phyloP scores from a whole-genome alignment of 108 stramenopile genomes.

The Bacterosira constricta region DNA sequence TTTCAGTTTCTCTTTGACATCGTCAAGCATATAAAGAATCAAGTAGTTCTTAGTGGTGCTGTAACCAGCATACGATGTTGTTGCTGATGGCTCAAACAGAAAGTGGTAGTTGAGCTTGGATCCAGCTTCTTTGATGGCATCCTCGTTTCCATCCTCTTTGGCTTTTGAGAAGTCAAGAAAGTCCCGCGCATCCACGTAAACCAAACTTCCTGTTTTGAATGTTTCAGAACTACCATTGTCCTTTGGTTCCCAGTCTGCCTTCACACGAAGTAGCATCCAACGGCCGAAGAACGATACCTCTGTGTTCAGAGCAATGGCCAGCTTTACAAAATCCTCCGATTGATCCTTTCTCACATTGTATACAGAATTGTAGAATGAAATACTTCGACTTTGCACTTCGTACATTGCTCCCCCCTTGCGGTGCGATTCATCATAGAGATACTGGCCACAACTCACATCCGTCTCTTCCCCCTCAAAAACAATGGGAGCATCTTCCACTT shows the following conservation, averaged over 20 bases:
- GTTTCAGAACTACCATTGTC: conserved; percentile 54
- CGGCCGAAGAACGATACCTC: conserved; percentile 62
- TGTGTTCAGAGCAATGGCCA: conserved; percentile 79
- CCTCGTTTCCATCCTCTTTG: conserved; percentile 48
- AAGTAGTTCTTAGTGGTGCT: conserved; percentile 82
- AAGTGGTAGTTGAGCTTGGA: conserved; percentile 55
- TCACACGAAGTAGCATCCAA: conserved; percentile 68
- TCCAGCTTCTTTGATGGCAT: conserved; percentile 9
- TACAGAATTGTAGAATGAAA: conserved; percentile 86
- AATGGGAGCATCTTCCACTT: conserved; percentile 77
- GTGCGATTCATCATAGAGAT: conserved; percentile 67
- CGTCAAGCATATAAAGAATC: conserved; percentile 77
- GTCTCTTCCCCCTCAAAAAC: conserved; percentile 89
- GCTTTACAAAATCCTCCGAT: conserved; percentile 57
- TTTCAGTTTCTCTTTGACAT: conserved; percentile 79
- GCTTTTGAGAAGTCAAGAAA: conserved; percentile 67
- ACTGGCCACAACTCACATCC: conserved; percentile 80
- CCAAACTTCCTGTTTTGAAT: conserved; percentile 71
- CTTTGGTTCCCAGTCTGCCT: conserved; percentile 79
- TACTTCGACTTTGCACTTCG: conserved; percentile 66
- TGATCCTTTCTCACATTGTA: conserved; percentile 59
- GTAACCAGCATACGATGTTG: conserved; percentile 72
- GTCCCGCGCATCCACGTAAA: conserved; percentile 58
- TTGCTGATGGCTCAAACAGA: conserved; percentile 79
- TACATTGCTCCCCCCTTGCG: conserved; percentile 72